Conservation (phyloP, 345 rosid genomes). For the Alliaria petiolata region DNA sequence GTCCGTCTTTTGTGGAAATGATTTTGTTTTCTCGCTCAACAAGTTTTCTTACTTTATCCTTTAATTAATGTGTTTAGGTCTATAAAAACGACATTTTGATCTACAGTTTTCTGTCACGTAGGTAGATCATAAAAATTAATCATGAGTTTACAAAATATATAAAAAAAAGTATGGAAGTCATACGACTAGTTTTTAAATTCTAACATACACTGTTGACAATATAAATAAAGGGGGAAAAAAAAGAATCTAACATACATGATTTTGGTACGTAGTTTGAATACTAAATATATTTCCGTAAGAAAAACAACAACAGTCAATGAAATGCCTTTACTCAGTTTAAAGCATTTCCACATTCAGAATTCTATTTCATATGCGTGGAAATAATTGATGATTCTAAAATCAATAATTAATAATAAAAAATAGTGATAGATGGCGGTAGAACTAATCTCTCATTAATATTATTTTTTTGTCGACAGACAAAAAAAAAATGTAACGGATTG, state of each 20-base stretch:
- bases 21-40: conserved; percentile 7
- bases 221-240: not conserved
- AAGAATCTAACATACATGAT: not conserved
- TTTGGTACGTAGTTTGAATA: not conserved
- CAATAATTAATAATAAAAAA: not conserved
- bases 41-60: conserved; percentile 31
- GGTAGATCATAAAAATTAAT: not conserved
- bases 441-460: not conserved
- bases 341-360: not conserved
- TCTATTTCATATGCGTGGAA: not conserved
- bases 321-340: not conserved
- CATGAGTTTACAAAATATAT: not conserved
- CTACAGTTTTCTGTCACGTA: conserved; percentile 19
- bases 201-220: not conserved
- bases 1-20: conserved; percentile 20
- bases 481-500: too few species aligned
- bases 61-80: conserved; percentile 31
- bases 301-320: not conserved
- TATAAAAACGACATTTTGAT: conserved; percentile 21
- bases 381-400: not conserved
- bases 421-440: conserved; percentile 3
- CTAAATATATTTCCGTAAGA: not conserved
- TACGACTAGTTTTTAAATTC: not conserved
- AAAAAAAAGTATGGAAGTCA: not conserved
- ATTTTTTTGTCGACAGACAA: too few species aligned